Percentiles rank a stretch among this genome's conserved stretches.
phyloP scores from a whole-genome alignment of 1,284 basidiomycete genomes.

The Trichosporon sp. region DNA sequence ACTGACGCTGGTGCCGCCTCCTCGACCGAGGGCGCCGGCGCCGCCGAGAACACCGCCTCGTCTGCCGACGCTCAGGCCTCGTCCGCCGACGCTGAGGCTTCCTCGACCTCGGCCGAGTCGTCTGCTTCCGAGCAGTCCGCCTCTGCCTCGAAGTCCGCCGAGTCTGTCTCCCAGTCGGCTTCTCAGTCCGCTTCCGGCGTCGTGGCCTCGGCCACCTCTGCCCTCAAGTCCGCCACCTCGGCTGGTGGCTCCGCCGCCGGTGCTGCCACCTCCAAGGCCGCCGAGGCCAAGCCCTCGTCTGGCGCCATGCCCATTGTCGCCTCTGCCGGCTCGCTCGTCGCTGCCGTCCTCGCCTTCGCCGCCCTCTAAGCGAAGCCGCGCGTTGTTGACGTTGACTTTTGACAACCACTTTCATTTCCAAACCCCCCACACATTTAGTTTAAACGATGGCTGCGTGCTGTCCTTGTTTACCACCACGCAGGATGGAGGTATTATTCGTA shows the following conservation, averaged over 20 bases:
- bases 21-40: too few relatives aligned
- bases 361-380: conserved; percentile 1
- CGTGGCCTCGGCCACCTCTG: background rate
- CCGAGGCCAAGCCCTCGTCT: background rate
- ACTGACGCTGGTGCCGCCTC: background rate
- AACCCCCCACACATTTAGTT: background rate
- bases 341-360: conserved; percentile 17
- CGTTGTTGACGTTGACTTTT: background rate
- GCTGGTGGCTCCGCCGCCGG: conserved; percentile 12
- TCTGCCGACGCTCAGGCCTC: background rate
- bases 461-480: background rate
- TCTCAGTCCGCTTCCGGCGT: conserved; percentile 8
- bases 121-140: background rate
- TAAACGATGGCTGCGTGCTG: background rate
- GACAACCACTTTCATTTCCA: background rate
- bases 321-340: conserved; percentile 16
- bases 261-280: conserved; percentile 5
- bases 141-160: background rate
- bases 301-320: background rate
- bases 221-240: background rate
- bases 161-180: conserved; percentile 6
- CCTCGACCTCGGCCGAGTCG: background rate
- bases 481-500: conserved; percentile 6
- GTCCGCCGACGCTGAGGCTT: background rate
- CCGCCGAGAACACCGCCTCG: conserved; percentile 8